Percentiles rank a stretch among this genome's conserved stretches.
These are phyloP conservation scores for Marasmius oreades DNA, from an alignment of 1,284 basidiomycete genomes.

Conservation along the genomic window DNA sequence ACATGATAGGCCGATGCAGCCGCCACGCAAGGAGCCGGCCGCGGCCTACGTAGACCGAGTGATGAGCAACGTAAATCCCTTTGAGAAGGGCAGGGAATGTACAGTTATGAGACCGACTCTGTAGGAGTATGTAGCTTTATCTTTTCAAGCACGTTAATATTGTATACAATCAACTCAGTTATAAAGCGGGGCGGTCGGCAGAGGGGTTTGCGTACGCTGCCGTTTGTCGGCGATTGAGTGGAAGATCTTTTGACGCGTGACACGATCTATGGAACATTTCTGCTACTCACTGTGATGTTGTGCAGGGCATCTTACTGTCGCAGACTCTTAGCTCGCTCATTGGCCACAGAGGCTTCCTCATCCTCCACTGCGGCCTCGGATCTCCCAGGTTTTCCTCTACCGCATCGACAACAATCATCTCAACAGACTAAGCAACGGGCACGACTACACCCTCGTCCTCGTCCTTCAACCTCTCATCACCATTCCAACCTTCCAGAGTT, in stretches of 20 bases:
- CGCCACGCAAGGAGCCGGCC: no score
- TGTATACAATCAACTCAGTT: no score
- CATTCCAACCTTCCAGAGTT: slow-evolving; percentile 48
- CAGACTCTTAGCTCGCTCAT: slow-evolving; percentile 34
- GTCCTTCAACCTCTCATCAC: slow-evolving; percentile 42
- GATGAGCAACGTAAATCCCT: no score
- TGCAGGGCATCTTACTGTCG: background rate
- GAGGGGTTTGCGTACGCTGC: no score
- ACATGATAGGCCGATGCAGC: no score
- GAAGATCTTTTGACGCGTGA: background rate
- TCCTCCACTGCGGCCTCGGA: slow-evolving; percentile 29
- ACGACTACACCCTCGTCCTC: slow-evolving; percentile 47
- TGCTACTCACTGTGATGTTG: background rate
- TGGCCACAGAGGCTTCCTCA: slow-evolving; percentile 46
- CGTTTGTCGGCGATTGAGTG: no score
- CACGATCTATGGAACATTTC: background rate
- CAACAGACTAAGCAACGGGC: slow-evolving; percentile 27
- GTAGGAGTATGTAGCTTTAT: no score
- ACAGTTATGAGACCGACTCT: no score
- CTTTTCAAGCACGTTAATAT: no score
- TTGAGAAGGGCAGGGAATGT: no score
- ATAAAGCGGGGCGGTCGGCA: no score
- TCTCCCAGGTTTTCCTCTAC: slow-evolving; percentile 33
- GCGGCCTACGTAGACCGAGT: no score
- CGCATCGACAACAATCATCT: slow-evolving; percentile 21